These are phyloP conservation scores for Lactifluus pinguis DNA, from an alignment of 768 basidiomycete species.

Conservation along the genomic window DNA sequence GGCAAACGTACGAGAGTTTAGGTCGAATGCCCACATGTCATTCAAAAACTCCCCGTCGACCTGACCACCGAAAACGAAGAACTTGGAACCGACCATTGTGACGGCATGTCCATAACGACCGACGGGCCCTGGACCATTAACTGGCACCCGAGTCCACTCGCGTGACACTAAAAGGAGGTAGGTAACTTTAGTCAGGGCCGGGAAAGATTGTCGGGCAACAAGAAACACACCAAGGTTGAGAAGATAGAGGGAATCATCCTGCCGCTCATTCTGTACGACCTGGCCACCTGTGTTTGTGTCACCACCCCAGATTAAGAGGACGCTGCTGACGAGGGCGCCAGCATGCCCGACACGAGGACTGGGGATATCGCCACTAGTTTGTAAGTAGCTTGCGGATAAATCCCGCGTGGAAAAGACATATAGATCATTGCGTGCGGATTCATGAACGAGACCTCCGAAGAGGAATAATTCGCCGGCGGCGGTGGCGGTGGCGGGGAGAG, in stretches of 20 bases:
- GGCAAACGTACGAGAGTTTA: slow-evolving; percentile 70
- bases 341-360: slow-evolving; percentile 93
- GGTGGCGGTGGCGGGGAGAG: slow-evolving; percentile 72
- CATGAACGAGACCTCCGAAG: slow-evolving; percentile 93
- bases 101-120: slow-evolving; percentile 97
- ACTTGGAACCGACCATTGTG: slow-evolving; percentile 83
- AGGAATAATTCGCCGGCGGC: slow-evolving; percentile 86
- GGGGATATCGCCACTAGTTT: slow-evolving; percentile 84
- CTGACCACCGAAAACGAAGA: slow-evolving; percentile 95
- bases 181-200: not conserved
- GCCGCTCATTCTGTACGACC: slow-evolving; percentile 55
- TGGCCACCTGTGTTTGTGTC: slow-evolving; percentile 80
- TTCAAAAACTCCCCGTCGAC: slow-evolving; percentile 91
- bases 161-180: slow-evolving; percentile 55
- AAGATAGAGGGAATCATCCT: slow-evolving; percentile 90
- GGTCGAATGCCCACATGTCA: slow-evolving; percentile 93
- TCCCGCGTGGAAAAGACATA: slow-evolving; percentile 82
- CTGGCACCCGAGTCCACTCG: slow-evolving; percentile 88
- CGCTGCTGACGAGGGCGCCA: slow-evolving; percentile 89
- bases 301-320: slow-evolving; percentile 96
- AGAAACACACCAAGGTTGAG: slow-evolving; percentile 78
- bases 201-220: not conserved
- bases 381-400: slow-evolving; percentile 69
- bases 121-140: slow-evolving; percentile 65
- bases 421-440: slow-evolving; percentile 83